Percentiles rank a stretch among this genome's conserved stretches.
Evolutionary conservation across 78 protist species (phyloP).

Genomic region (Dictyostelium firmibasis): DNA sequence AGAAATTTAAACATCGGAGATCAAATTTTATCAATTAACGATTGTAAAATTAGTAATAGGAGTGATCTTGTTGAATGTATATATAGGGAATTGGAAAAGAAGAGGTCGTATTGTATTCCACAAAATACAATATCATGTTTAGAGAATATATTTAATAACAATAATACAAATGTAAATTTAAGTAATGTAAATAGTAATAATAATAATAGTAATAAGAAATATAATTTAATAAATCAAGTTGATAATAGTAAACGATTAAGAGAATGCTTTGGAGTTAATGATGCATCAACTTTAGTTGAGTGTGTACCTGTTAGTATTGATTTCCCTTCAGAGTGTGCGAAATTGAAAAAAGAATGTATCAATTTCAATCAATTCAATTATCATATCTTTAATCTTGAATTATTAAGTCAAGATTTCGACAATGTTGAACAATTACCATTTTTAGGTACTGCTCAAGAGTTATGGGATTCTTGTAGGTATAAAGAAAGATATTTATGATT

Average conservation of each 20-base stretch:
- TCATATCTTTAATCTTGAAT: neutral
- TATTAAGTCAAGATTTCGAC: neutral
- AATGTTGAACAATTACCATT: constrained; percentile 7
- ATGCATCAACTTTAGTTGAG: neutral
- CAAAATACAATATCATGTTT: neutral
- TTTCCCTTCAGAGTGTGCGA: neutral
- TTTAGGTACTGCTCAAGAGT: constrained; percentile 61
- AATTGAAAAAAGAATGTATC: neutral
- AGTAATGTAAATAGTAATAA: neutral
- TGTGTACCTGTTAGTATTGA: neutral
- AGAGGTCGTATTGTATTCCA: constrained; percentile 31
- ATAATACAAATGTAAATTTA: neutral
- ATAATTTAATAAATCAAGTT: neutral
- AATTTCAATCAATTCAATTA: neutral
- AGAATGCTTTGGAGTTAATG: constrained; percentile 10
- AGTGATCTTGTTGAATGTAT: constrained; percentile 12
- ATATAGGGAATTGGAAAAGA: neutral
- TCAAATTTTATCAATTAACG: constrained; percentile 3
- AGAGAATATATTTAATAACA: neutral
- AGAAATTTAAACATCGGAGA: neutral
- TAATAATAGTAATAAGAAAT: no score
- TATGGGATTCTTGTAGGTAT: constrained; percentile 66
- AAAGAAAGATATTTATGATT: neutral
- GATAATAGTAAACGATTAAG: neutral
- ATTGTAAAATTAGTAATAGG: constrained; percentile 15